These are phyloP conservation scores for Iberis pinnata DNA, from an alignment of 345 rosid species.

Conservation along the genomic window DNA sequence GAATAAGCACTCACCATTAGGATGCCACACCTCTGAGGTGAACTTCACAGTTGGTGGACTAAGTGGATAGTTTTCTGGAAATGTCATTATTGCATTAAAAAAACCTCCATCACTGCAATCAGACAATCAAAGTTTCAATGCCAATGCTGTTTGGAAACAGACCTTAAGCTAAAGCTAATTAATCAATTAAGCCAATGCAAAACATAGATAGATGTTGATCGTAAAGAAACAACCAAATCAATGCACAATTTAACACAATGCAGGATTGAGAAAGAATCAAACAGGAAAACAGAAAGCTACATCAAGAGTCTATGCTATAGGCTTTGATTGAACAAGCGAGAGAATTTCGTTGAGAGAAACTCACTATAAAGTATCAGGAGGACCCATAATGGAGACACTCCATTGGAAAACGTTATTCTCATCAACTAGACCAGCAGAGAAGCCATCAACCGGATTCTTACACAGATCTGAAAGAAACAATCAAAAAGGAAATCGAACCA, in stretches of 20 bases:
- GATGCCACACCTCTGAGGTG: slow-evolving; percentile 81
- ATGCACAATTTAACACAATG: neutral
- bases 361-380: slow-evolving; percentile 80
- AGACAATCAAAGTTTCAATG: slow-evolving; percentile 2
- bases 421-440: slow-evolving; percentile 84
- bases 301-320: neutral
- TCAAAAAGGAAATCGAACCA: slow-evolving; percentile 1
- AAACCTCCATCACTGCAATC: slow-evolving; percentile 72
- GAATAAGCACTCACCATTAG: slow-evolving; percentile 45
- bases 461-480: slow-evolving; percentile 65
- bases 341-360: slow-evolving; percentile 7
- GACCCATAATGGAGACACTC: slow-evolving; percentile 82
- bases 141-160: neutral
- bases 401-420: slow-evolving; percentile 70
- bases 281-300: neutral
- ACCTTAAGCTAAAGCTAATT: neutral
- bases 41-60: slow-evolving; percentile 72
- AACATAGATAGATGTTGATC: neutral
- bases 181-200: neutral
- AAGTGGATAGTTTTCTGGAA: slow-evolving; percentile 56
- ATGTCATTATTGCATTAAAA: slow-evolving; percentile 74
- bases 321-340: too few relatives aligned
- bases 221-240: slow-evolving; percentile 2
- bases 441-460: slow-evolving; percentile 83
- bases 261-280: neutral